Evolutionary conservation across 352 stramenopile genomes (phyloP), one percentile per base, ranked within the genome.

Genomic region (Plasmopara viticola): DNA sequence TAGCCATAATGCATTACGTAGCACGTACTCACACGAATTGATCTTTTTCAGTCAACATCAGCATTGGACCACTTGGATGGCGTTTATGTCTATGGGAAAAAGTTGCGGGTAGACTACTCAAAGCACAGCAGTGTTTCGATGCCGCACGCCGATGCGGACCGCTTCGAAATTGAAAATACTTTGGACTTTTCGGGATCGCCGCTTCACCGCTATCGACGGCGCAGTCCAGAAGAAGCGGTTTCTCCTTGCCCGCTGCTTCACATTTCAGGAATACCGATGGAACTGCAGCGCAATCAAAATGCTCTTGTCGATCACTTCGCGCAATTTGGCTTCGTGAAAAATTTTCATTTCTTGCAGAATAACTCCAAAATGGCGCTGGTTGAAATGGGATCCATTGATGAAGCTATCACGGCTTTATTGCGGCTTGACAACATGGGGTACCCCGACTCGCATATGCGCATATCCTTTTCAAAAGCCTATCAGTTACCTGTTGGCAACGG

Each of bases 121-220:
- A 92, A 90, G 60, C 82, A 92, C 65, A 76, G 62, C 46, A 77
- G 58, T 7, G 82, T 92, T 20, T 89, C 80, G 31, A 92, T 92
- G 82, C 82, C 82, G 4, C 82, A 79, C 20, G 73, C 73, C 10
- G 74, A 86, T n/a, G 82, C 84, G 1, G 82, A 92, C 49, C 73
- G 64, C 44, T 92, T 92, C 41, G 82, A 92, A 57, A 64, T 90
- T 18, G 77, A 92, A 44, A 92, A 92, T 61, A 92, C 82, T 42
- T 67, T 72, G 12, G 82, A 92, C 51, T 92, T 84, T 58, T 72
- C 77, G n/a, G 56, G 59, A 8, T 89, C 82, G n/a, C 77, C 73
- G 33, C 68, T 84, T 17, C 82, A 92, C 48, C 82, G 82, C 17
- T 92, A 90, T 62, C 78, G 79, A 40, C 80, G 78, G 34, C 82